phyloP scores from a whole-genome alignment of 352 stramenopile species.

The Globisporangium viniferum region DNA sequence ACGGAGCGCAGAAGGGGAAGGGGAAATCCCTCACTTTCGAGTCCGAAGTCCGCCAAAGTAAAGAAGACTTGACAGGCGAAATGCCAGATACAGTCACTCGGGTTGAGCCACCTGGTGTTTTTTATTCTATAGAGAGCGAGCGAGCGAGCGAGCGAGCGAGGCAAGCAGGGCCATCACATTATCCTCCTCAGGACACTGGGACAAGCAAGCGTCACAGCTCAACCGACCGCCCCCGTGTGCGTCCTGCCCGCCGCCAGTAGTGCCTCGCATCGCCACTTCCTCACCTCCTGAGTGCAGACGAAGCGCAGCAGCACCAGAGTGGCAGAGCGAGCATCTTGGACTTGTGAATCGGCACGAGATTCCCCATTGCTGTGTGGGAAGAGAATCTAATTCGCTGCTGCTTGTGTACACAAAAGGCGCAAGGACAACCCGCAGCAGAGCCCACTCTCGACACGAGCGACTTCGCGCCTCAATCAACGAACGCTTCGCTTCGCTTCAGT shows the following conservation, averaged over 20 bases:
- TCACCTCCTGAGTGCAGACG: background rate
- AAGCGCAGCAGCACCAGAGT: background rate
- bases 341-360: background rate
- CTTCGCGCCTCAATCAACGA: background rate
- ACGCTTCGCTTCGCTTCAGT: background rate
- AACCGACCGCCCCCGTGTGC: no score
- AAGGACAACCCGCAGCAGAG: background rate
- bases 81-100: background rate
- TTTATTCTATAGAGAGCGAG: conserved; percentile 2
- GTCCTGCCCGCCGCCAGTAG: background rate
- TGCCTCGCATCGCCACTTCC: background rate
- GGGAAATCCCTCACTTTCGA: no score
- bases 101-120: background rate
- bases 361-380: background rate
- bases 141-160: no score
- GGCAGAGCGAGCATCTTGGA: background rate
- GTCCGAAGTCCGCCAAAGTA: no score
- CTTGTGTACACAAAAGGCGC: background rate
- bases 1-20: background rate
- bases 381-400: background rate
- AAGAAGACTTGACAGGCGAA: background rate
- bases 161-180: background rate
- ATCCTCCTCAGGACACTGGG: background rate
- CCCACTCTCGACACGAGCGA: background rate
- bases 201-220: background rate